phyloP scores from a whole-genome alignment of 257 asterid genomes.

The Solanum chiquidenum region DNA sequence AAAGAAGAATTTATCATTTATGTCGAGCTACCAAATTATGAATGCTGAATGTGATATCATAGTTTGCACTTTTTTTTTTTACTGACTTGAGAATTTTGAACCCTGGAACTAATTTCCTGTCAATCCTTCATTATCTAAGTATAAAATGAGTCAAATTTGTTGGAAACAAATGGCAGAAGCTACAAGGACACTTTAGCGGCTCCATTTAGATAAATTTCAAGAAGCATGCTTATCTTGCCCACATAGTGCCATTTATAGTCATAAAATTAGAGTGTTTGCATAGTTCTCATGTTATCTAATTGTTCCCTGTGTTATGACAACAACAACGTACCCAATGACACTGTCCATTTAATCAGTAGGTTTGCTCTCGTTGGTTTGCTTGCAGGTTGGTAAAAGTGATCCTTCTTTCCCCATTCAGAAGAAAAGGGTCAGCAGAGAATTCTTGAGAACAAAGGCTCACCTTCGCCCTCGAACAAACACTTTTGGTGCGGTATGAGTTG shows the following conservation, averaged over 20 bases:
- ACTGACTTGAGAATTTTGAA: neutral
- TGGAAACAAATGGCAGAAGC: neutral
- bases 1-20: neutral
- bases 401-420: constrained; percentile 94
- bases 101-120: neutral
- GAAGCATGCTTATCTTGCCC: neutral
- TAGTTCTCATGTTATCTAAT: neutral
- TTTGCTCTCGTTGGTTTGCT: neutral
- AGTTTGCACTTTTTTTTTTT: neutral
- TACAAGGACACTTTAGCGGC: neutral
- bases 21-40: neutral
- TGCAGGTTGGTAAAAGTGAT: constrained; percentile 78
- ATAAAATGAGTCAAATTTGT: neutral
- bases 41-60: neutral
- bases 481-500: constrained; percentile 80
- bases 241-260: neutral
- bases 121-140: neutral
- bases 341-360: neutral
- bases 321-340: neutral
- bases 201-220: neutral
- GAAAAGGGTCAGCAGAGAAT: constrained; percentile 91
- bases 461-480: constrained; percentile 98
- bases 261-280: neutral
- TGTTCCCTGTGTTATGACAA: neutral
- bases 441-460: constrained; percentile 94